phyloP scores from a whole-genome alignment of 305 asterid genomes.

The Fraxinus baroniana region DNA sequence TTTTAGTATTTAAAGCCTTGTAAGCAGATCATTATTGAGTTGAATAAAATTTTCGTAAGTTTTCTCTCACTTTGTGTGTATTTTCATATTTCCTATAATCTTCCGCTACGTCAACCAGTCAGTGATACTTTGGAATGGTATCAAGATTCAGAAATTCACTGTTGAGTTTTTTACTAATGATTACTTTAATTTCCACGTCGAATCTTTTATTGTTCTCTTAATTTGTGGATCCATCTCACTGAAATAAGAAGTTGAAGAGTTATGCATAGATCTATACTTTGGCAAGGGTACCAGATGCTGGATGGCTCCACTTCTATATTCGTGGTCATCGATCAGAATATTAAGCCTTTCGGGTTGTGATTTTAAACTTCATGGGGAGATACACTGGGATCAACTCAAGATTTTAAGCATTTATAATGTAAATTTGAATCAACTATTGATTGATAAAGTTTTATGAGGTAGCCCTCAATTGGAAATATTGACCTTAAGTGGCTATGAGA shows the following conservation, averaged over 20 bases:
- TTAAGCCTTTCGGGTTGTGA: not conserved
- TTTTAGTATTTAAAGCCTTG: too few relatives aligned
- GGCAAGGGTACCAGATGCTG: not conserved
- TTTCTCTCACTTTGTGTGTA: too few relatives aligned
- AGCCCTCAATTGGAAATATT: not conserved
- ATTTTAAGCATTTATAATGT: not conserved
- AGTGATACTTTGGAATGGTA: too few relatives aligned
- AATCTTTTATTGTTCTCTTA: too few relatives aligned
- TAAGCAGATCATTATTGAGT: too few relatives aligned
- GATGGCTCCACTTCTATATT: not conserved
- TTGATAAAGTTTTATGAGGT: not conserved
- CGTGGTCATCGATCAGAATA: not conserved
- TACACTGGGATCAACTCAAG: not conserved
- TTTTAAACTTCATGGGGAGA: not conserved
- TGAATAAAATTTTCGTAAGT: too few relatives aligned
- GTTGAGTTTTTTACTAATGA: too few relatives aligned
- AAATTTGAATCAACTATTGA: not conserved
- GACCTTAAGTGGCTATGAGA: not conserved
- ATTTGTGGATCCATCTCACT: not conserved
- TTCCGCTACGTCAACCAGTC: too few relatives aligned
- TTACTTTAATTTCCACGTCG: too few relatives aligned
- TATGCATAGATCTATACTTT: not conserved
- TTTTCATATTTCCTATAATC: too few relatives aligned
- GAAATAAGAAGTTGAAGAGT: not conserved
- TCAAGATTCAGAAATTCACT: too few relatives aligned